phyloP scores from a whole-genome alignment of 106 monocot genomes.

The Allium fistulosum region DNA sequence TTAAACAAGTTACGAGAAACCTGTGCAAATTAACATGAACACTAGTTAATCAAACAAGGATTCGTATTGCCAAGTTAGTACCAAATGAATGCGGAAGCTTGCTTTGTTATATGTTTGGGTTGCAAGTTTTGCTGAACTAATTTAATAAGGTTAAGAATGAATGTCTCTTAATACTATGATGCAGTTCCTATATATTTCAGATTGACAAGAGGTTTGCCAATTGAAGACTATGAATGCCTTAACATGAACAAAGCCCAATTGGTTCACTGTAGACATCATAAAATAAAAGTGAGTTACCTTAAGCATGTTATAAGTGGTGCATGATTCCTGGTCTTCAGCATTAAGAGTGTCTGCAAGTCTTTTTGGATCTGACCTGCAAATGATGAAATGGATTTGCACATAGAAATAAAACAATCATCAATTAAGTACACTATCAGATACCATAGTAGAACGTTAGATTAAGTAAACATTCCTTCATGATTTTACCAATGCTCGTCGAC shows the following conservation, averaged over 20 bases:
- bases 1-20: constrained; percentile 86
- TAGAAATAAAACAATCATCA: background rate
- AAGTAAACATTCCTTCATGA: background rate
- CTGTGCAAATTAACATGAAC: constrained; percentile 8
- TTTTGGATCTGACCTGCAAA: constrained; percentile 74
- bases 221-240: background rate
- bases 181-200: too few species aligned
- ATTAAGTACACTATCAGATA: background rate
- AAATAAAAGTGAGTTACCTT: constrained; percentile 37
- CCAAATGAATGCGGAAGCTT: too few species aligned
- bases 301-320: constrained; percentile 96
- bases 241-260: background rate
- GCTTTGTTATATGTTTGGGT: too few species aligned
- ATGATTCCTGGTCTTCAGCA: constrained; percentile 87
- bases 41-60: too few species aligned
- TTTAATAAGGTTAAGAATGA: too few species aligned
- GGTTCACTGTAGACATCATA: too few species aligned
- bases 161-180: too few species aligned
- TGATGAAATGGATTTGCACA: background rate
- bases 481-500: constrained; percentile 83
- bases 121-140: too few species aligned
- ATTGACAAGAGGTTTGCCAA: background rate
- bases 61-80: too few species aligned
- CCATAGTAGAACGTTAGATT: background rate
- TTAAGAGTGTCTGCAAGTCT: constrained; percentile 61